Conservation (phyloP, 2,329 filamentous ascomycete genomes). For the Aspergillus fijiensis region DNA sequence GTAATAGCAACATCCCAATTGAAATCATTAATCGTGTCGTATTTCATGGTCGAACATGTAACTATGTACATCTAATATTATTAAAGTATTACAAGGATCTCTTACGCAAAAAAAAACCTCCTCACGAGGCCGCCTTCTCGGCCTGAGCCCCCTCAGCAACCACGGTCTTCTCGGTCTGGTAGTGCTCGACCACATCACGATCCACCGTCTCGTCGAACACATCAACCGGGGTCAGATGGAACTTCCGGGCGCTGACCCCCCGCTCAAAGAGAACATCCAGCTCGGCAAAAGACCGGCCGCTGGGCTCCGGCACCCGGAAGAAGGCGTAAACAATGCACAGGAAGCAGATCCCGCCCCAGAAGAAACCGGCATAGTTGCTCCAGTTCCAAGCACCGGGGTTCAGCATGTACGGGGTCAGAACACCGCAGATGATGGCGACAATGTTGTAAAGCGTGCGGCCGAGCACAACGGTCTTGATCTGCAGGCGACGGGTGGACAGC, state of each 20-base stretch:
- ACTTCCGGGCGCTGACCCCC: slow-evolving; percentile 69
- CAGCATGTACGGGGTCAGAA: slow-evolving; percentile 89
- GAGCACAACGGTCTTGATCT: slow-evolving; percentile 89
- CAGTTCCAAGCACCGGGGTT: slow-evolving; percentile 86
- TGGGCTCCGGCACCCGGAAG: slow-evolving; percentile 77
- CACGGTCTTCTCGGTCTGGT: slow-evolving; percentile 46
- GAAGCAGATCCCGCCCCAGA: slow-evolving; percentile 81
- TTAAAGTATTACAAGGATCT: slow-evolving; percentile 7
- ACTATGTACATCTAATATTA: slow-evolving; percentile 20
- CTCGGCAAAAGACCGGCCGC: slow-evolving; percentile 79
- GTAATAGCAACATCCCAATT: background rate
- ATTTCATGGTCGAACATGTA: slow-evolving; percentile 16
- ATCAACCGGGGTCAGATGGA: slow-evolving; percentile 58
- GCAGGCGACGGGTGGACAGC: slow-evolving; percentile 75
- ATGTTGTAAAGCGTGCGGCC: slow-evolving; percentile 80
- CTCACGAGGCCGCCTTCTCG: slow-evolving; percentile 42
- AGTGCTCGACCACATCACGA: slow-evolving; percentile 28
- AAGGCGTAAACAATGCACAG: slow-evolving; percentile 78
- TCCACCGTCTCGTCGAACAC: slow-evolving; percentile 50
- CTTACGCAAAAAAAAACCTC: background rate
- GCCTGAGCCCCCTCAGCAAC: slow-evolving; percentile 56
- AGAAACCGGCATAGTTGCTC: slow-evolving; percentile 84
- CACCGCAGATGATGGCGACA: slow-evolving; percentile 75
- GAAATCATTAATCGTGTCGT: slow-evolving; percentile 18
- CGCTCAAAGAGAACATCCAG: slow-evolving; percentile 81